phyloP scores from a whole-genome alignment of 2,329 filamentous ascomycete species.

The Chaetomium globosum region DNA sequence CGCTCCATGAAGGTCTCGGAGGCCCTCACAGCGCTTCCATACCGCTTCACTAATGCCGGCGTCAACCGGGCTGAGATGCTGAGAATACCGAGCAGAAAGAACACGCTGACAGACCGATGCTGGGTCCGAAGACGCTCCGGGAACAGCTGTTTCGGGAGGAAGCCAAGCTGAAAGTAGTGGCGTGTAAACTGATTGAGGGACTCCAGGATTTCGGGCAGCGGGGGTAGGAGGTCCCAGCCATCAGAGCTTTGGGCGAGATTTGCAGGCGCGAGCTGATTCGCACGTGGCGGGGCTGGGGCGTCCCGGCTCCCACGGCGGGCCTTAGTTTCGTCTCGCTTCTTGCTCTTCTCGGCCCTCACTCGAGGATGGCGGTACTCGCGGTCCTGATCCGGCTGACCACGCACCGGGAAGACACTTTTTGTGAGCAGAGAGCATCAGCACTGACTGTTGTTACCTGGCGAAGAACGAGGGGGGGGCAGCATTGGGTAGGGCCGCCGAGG shows the following conservation, averaged over 20 bases:
- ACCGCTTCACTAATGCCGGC: constrained; percentile 50
- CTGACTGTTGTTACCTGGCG: background rate
- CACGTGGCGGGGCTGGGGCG: constrained; percentile 32
- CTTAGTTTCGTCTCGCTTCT: constrained; percentile 47
- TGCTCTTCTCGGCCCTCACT: constrained; percentile 51
- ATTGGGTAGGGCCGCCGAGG: background rate
- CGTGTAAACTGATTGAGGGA: constrained; percentile 56
- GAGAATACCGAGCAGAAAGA: constrained; percentile 58
- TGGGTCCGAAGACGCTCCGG: constrained; percentile 51
- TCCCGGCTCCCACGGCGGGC: constrained; percentile 43
- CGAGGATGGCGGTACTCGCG: constrained; percentile 61
- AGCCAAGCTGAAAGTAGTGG: constrained; percentile 63
- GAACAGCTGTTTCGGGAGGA: constrained; percentile 59
- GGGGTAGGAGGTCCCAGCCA: constrained; percentile 55
- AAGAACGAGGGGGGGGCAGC: background rate
- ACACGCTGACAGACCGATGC: constrained; percentile 54
- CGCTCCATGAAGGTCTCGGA: constrained; percentile 58
- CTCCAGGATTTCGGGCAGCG: constrained; percentile 54
- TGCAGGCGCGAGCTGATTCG: constrained; percentile 22
- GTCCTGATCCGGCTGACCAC: constrained; percentile 58
- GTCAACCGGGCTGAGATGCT: constrained; percentile 61
- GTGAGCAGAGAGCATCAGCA: constrained; percentile 23
- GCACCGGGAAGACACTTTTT: constrained; percentile 53
- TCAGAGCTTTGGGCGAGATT: constrained; percentile 40
- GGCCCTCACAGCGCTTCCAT: constrained; percentile 55